Percentiles rank a stretch among this genome's conserved stretches.
These are phyloP conservation scores for Globisporangium emineosum DNA, from an alignment of 352 stramenopile species.

Conservation along the genomic window DNA sequence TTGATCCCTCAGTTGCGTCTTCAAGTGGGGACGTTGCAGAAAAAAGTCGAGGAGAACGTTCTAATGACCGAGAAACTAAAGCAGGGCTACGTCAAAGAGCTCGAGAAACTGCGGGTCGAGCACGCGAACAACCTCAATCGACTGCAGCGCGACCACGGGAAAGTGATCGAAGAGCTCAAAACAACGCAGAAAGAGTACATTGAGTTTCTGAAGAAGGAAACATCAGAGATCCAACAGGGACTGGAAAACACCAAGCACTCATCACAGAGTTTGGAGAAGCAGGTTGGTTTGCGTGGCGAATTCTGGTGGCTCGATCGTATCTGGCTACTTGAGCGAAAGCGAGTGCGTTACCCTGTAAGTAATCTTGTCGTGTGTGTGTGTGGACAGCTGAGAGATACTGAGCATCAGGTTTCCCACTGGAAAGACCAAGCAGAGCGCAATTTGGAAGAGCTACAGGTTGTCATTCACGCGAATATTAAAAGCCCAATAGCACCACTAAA, in stretches of 20 bases:
- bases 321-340: background rate
- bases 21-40: constrained; percentile 35
- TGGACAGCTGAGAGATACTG: constrained; percentile 31
- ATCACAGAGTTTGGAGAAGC: constrained; percentile 28
- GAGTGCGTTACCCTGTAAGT: background rate
- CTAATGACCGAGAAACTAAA: constrained; percentile 37
- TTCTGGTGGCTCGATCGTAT: background rate
- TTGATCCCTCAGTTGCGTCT: constrained; percentile 30
- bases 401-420: constrained; percentile 34
- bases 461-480: background rate
- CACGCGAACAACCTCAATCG: constrained; percentile 34
- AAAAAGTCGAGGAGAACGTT: constrained; percentile 32
- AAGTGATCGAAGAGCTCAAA: constrained; percentile 42
- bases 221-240: constrained; percentile 21
- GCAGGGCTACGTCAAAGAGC: constrained; percentile 35
- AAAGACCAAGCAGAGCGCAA: constrained; percentile 35
- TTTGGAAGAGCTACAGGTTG: constrained; percentile 40
- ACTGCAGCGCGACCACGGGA: constrained; percentile 44
- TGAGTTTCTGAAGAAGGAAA: constrained; percentile 49
- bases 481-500: background rate
- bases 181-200: constrained; percentile 39
- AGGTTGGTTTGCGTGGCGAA: constrained; percentile 16
- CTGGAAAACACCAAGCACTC: constrained; percentile 26
- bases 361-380: background rate
- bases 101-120: constrained; percentile 41